phyloP scores from a whole-genome alignment of 257 asterid genomes.

The Euphrasia confusa region DNA sequence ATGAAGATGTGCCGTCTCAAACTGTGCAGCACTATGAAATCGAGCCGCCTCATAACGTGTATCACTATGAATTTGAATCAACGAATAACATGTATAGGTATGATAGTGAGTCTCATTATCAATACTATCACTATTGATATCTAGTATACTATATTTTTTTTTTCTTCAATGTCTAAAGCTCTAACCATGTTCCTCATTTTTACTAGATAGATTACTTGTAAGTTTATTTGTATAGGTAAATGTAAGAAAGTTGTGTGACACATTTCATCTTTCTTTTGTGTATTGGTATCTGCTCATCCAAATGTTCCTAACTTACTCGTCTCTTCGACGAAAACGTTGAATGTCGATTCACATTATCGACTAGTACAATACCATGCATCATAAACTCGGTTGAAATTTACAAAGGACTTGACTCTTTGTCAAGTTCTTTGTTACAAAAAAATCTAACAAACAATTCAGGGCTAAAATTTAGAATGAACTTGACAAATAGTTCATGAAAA shows the following conservation, averaged over 20 bases:
- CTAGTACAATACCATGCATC: too few species aligned
- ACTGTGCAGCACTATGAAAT: slow-evolving; percentile 34
- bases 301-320: not conserved
- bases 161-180: slow-evolving; percentile 16
- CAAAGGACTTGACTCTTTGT: too few species aligned
- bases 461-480: too few species aligned
- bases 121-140: slow-evolving; percentile 44
- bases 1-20: slow-evolving; percentile 44
- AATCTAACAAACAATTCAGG: too few species aligned
- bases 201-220: not conserved
- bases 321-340: too few species aligned
- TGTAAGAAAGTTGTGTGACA: not conserved
- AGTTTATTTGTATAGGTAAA: not conserved
- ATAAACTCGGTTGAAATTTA: too few species aligned
- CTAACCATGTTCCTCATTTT: slow-evolving; percentile 4
- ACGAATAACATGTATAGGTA: slow-evolving; percentile 31
- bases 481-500: too few species aligned
- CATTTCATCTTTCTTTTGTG: not conserved
- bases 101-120: slow-evolving; percentile 37
- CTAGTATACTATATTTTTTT: slow-evolving; percentile 10
- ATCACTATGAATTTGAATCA: slow-evolving; percentile 45
- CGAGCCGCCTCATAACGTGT: slow-evolving; percentile 5
- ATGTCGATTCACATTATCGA: too few species aligned
- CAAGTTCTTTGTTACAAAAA: too few species aligned
- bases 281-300: not conserved